Percentiles rank a stretch among this genome's conserved stretches.
phyloP scores from a whole-genome alignment of 352 stramenopile species.

The Phytophthora kernoviae region DNA sequence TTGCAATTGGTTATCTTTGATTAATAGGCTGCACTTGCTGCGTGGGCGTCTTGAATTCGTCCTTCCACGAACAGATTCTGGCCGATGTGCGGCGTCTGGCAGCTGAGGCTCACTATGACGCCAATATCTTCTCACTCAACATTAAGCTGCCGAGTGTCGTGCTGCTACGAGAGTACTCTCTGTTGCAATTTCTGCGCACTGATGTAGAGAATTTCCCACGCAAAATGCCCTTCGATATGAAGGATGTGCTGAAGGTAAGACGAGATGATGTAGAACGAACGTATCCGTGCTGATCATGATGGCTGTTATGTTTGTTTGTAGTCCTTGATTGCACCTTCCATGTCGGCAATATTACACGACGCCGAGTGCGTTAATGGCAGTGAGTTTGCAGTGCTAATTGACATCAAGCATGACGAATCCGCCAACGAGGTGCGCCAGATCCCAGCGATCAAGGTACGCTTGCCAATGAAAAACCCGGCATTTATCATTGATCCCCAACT shows the following conservation, averaged over 20 bases:
- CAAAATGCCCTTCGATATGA: conserved; percentile 62
- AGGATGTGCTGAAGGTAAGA: conserved; percentile 79
- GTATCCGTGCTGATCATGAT: conserved; percentile 1
- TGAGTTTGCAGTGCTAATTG: conserved; percentile 69
- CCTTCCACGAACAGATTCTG: conserved; percentile 52
- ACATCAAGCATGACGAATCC: conserved; percentile 72
- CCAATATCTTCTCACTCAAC: conserved; percentile 73
- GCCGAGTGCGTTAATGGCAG: conserved; percentile 62
- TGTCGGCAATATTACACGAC: conserved; percentile 51
- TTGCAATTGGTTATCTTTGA: conserved; percentile 3
- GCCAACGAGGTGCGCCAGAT: conserved; percentile 80
- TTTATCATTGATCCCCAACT: conserved; percentile 4
- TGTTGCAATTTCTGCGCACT: conserved; percentile 61
- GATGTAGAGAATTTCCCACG: conserved; percentile 38
- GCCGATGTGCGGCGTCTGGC: conserved; percentile 43
- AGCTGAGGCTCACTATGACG: conserved; percentile 59
- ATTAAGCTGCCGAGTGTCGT: conserved; percentile 84
- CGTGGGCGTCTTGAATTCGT: conserved; percentile 57
- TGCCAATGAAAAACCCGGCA: neutral
- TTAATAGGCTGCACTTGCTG: conserved; percentile 68
- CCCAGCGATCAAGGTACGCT: conserved; percentile 66
- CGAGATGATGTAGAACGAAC: neutral
- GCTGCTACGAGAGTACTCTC: conserved; percentile 75
- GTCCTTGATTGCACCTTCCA: conserved; percentile 48
- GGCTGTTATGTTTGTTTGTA: conserved; percentile 17